Base-by-base conservation (phyloP, 345 rosid genomes). In the Eucalyptus pauciflora region DNA sequence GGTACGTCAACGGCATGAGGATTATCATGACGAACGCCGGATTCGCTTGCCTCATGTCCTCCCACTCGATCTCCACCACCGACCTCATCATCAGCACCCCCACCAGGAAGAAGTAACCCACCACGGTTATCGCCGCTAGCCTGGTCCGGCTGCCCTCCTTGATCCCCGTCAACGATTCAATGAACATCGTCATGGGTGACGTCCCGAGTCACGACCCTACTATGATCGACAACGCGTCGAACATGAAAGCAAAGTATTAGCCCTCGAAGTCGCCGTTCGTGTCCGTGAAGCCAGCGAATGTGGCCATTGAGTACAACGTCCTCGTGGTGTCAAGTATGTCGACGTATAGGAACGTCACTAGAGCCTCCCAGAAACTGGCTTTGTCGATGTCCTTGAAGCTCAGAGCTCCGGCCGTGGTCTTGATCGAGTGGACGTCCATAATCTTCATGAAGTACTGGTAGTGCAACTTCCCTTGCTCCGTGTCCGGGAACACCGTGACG, bases 21-120 rank as follows among this genome's bases (percentile, higher is more conserved):
- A 97, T 93, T 91, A 97, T 71, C 12, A 98, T 97, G 56, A 95
- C 87, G 15, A 97, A 97, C 5, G 96, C 98, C 37, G 98, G 98
- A 56, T 95, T 96, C 8, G 98, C 99, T 62, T 96, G 90, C 87
- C 93, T 94, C 99, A 97, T 97, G 85, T 96, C 98, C 37, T 91
- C 89, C 99, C 99, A 94, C 16, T 97, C 92, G 7, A 96, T 93
- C 89, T 97, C 99, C 92, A 90, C 94, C 92, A 96, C 98, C 5
- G 98, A 89, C 88, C 92, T 94, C 99, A 97, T 97, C 99, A 97
- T 97, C 94, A 97, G 33, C 87, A 93, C 98, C 41, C 99, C 98
- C 1, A 96, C 98, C 85, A 97, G 8, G 22, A 96, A 92, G 90
- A 96, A 97, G 87, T 96, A 97, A 2, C 92, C 95, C 3, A 96